A percentile compares a stretch with the other conserved stretches of the same genome.
phyloP scores from a whole-genome alignment of 768 basidiomycete species.

The Amanita thiersii region DNA sequence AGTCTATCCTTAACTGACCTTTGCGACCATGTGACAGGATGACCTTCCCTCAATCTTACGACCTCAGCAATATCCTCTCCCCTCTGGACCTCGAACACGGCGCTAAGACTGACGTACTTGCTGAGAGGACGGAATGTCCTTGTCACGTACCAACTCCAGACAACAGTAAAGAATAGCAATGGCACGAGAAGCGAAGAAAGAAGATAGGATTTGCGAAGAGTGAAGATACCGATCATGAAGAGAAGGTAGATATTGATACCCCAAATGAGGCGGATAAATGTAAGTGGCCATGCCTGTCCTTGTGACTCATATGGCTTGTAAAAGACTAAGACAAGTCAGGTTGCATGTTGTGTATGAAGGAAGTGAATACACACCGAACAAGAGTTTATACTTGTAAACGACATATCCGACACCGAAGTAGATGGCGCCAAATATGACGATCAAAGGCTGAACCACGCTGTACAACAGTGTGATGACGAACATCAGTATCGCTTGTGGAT shows the following conservation, averaged over 20 bases:
- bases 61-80: constrained; percentile 84
- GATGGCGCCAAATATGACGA: constrained; percentile 88
- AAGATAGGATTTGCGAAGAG: constrained; percentile 40
- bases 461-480: constrained; percentile 94
- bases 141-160: constrained; percentile 78
- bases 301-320: constrained; percentile 98
- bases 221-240: constrained; percentile 97
- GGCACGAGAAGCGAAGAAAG: constrained; percentile 59
- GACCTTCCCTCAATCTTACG: constrained; percentile 63
- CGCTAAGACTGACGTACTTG: constrained; percentile 77
- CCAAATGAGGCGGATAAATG: constrained; percentile 87
- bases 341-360: neutral
- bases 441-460: constrained; percentile 92
- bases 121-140: constrained; percentile 64
- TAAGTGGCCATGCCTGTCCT: constrained; percentile 97
- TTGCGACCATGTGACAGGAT: constrained; percentile 85
- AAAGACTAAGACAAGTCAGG: constrained; percentile 53
- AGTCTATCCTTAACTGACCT: constrained; percentile 37
- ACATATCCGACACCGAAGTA: constrained; percentile 97
- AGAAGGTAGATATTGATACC: constrained; percentile 88
- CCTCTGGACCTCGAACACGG: constrained; percentile 82
- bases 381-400: constrained; percentile 96
- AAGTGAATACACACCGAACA: constrained; percentile 62
- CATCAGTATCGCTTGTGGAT: constrained; percentile 93
- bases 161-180: constrained; percentile 62